These are phyloP conservation scores for Cutaneotrichosporon mucoides DNA, from an alignment of 1,284 basidiomycete species.

Conservation along the genomic window DNA sequence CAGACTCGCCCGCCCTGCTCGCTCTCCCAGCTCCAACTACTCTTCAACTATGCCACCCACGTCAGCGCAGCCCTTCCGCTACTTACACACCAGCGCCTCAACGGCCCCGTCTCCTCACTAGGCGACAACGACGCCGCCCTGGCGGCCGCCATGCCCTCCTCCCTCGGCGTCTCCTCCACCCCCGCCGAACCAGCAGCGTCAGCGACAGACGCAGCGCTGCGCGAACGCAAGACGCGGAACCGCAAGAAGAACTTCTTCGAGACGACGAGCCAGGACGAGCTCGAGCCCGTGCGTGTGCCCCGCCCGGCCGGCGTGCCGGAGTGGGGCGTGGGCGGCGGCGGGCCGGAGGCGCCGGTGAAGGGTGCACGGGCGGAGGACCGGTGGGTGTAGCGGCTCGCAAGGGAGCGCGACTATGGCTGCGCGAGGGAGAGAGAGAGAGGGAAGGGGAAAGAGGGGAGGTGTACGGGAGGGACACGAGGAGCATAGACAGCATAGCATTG, in stretches of 20 bases:
- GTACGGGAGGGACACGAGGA: neutral
- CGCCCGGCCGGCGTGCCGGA: constrained; percentile 78
- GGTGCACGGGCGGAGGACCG: constrained; percentile 41
- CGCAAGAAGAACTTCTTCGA: constrained; percentile 33
- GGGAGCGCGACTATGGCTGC: too few relatives aligned
- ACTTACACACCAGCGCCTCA: constrained; percentile 22
- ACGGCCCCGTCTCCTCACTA: constrained; percentile 15
- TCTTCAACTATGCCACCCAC: too few relatives aligned
- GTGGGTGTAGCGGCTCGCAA: constrained; percentile 31
- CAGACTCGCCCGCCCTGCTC: neutral
- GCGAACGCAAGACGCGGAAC: constrained; percentile 9
- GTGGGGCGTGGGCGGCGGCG: constrained; percentile 73
- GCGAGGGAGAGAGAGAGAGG: too few relatives aligned
- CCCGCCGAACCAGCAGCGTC: neutral
- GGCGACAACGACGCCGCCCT: constrained; percentile 10
- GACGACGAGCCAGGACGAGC: constrained; percentile 56
- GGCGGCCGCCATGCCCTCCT: constrained; percentile 3
- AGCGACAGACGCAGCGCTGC: constrained; percentile 6
- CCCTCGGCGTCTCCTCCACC: too few relatives aligned
- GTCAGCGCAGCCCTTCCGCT: too few relatives aligned
- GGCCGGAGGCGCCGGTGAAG: constrained; percentile 41
- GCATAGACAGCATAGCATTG: constrained; percentile 3
- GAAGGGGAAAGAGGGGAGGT: neutral
- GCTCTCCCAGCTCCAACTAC: too few relatives aligned
- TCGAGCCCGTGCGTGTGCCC: constrained; percentile 81